Base-by-base conservation (phyloP, 805 yeast genomes). In the Ogataea neopini region DNA sequence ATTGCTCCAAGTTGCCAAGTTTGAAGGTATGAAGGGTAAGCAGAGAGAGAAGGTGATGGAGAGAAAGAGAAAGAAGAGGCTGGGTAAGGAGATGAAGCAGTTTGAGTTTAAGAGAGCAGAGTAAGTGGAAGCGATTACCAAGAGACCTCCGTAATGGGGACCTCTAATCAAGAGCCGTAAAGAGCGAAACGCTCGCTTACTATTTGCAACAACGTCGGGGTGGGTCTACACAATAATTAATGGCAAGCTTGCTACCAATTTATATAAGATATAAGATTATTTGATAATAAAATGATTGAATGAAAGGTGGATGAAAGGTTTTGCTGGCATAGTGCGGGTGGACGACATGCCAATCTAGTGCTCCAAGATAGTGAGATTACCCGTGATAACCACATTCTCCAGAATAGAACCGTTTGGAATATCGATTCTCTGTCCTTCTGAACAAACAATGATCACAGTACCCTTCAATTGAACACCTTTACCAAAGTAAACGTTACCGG, bases 321-420 rank as follows among this genome's bases (percentile, higher is more conserved):
- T n/a, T n/a, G n/a, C n/a, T n/a, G n/a, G n/a, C n/a, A n/a, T n/a
- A n/a, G n/a, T n/a, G n/a, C n/a, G n/a, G n/a, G n/a, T 22, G 25
- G 8, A 22, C 8, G 8, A 6, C 25, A 22, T 5, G 7, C 8
- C 8, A 8, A 22, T 6, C 58, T 70, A 90, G 70, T 91, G 97
- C 73, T 91, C 97, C 63, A 91, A 79, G 61, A 94, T 91, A 62
- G 95, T 89, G 71, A 92, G 79, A 73, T 88, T 90, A 69, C 99
- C 99, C 44, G 99, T 92, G 61, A 92, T 88, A 53, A 92, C 99
- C 43, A 92, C 98, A 65, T 94, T 94, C 70, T 94, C 99, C 62
- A 94, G 78, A 45, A 91, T 77, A 11, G 96, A 81, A 34, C 99
- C 99, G 64, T 94, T 91, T 60, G 99, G 99, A 76, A 94, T 89